Base-by-base conservation (phyloP, 1,284 basidiomycete genomes). In the Bjerkandera adusta region DNA sequence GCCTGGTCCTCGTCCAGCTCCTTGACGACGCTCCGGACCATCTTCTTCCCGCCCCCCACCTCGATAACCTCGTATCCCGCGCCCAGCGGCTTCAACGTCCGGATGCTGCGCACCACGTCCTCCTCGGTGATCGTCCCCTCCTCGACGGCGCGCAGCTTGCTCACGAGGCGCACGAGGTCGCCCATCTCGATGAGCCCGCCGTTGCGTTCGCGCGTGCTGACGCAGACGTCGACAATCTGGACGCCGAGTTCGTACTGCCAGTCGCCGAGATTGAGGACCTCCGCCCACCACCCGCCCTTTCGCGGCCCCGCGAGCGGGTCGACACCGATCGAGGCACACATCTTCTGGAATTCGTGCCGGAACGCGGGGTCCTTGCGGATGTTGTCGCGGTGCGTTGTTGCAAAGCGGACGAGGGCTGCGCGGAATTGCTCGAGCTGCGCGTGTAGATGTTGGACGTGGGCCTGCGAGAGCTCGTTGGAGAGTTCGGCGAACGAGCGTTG, bases 171-270 rank as follows among this genome's bases (percentile, higher is more conserved):
- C 15, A 97, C 75, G 34, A 99, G 73, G 64, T 98, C 94, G 10
- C 77, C 73, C 76, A 98, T 82, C 56, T 89, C 87, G 45, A 99
- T 93, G 43, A 98, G 70, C 0, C 97, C 96, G 0, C 97, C 96
- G 56, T 97, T 97, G 35, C 83, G 70, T 48, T 88, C 84, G 35
- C 95, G 73, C 7, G 92, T 96, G 61, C 83, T 87, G 25, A 98
- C 85, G 60, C 96, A 98, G 13, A 99, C 82, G 63, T 99, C 96
- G 39, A 99, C 93, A 53, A 99, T 89, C 71, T 99, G 96, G 21
- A 98, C 92, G 2, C 92, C 92, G 1, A 99, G 79, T 60, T 97
- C 95, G 64, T 92, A 92, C 59, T 94, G 89, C 92, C 92, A 99
- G 64, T 99, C 97, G 5, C 92, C 84, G 42, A 90, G 66, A 0